Evolutionary conservation across 2,329 filamentous ascomycete genomes (phyloP), one percentile per base, ranked within the genome.

Genomic region (Arthroderma sp.): DNA sequence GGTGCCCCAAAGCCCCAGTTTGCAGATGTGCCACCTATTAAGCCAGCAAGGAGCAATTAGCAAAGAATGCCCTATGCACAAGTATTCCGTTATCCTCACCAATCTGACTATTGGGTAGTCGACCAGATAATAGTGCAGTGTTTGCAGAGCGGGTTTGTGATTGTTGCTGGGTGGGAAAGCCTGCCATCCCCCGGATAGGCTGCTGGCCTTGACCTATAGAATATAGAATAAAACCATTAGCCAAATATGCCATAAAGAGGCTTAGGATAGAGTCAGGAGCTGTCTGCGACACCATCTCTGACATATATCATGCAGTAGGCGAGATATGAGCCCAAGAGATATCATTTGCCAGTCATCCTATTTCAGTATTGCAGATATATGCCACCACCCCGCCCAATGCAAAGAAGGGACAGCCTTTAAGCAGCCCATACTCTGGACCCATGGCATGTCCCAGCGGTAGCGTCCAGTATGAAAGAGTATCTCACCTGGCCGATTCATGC

Each of bases 1-100:
- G 79, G 77, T 56, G 77, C 69, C 53, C 77, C 78, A 66, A 81
- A 81, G 53, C 77, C 79, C 80, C 80, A 82, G 66, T 78, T 78
- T 60, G 78, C 74, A 64, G 76, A 77, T 64, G 73, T 77, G 55
- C 79, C 80, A 77, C 67, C 39, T 58, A 57, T 23, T n/a, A 23
- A 37, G 23, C 6, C 23, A 23, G 33, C 9, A 49, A 54, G n/a
- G 38, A 35, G 21, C 11, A 57, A 44, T 60, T 49, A 59, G 58
- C 35, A 55, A 41, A 59, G 44, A 19, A 8, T 17, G 19, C n/a
- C 15, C 23, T 35, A 43, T 49, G 35, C 52, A 53, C 23, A 43
- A 28, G 39, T 23, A 13, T 19, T 51, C 39, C 41, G 6, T 47
- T 11, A 44, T 58, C 59, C 71, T 68, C 69, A 80, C 78, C 77